phyloP scores from a whole-genome alignment of 139 green algal genomes.

The Tetradesmus lagerheimii region DNA sequence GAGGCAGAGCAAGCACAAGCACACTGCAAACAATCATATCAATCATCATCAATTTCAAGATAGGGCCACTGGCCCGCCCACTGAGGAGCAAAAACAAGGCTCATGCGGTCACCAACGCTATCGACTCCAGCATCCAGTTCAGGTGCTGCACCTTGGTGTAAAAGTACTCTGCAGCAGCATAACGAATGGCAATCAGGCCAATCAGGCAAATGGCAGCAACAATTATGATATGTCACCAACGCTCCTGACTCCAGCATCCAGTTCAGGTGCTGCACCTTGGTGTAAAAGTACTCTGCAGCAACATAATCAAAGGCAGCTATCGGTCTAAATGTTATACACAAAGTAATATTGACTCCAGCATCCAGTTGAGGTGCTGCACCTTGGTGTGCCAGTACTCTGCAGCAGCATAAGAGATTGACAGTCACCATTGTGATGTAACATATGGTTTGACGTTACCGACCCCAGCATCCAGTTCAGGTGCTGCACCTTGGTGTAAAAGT shows the following conservation, averaged over 20 bases:
- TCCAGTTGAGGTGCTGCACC: slow-evolving; percentile 53
- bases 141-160: slow-evolving; percentile 61
- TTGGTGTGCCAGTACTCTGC: slow-evolving; percentile 55
- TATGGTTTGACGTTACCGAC: slow-evolving; percentile 36
- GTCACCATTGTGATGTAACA: too few species aligned
- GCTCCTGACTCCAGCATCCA: slow-evolving; percentile 58
- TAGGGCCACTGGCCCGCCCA: too few species aligned
- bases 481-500: slow-evolving; percentile 62
- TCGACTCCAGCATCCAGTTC: slow-evolving; percentile 56
- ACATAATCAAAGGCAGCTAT: slow-evolving; percentile 35
- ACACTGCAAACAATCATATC: too few species aligned
- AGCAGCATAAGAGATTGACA: not conserved
- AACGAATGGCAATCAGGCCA: too few species aligned
- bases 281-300: slow-evolving; percentile 61
- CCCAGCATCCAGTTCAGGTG: slow-evolving; percentile 63
- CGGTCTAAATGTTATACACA: not conserved
- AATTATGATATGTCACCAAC: too few species aligned
- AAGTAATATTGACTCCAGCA: too few species aligned
- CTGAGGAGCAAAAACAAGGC: too few species aligned
- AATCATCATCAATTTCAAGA: too few species aligned
- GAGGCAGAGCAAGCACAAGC: too few species aligned
- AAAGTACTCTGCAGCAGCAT: slow-evolving; percentile 57
- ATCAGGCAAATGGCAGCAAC: slow-evolving; percentile 33
- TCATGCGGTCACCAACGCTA: too few species aligned
- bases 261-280: slow-evolving; percentile 57